phyloP scores from a whole-genome alignment of 2,329 filamentous ascomycete genomes.

The Scleromitrula shiraiana region DNA sequence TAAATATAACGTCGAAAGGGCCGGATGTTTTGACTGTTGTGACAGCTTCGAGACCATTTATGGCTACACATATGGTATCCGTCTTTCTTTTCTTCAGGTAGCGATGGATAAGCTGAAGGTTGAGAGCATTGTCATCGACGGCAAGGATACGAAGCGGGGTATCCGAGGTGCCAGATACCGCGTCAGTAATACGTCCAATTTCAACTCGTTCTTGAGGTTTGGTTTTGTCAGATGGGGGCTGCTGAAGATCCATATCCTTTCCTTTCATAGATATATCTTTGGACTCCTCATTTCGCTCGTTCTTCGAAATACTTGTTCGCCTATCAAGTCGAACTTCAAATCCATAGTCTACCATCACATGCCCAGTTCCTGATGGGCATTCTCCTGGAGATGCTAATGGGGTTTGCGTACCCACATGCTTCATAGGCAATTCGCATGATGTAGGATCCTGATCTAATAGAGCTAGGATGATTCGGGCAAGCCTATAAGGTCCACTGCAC shows the following conservation, averaged over 20 bases:
- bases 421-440: background rate
- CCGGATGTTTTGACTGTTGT: constrained; percentile 22
- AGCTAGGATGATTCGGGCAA: constrained; percentile 21
- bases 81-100: constrained; percentile 25
- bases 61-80: constrained; percentile 31
- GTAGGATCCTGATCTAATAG: constrained; percentile 14
- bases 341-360: constrained; percentile 18
- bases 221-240: background rate
- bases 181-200: no score
- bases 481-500: constrained; percentile 6
- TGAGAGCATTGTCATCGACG: constrained; percentile 34
- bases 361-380: constrained; percentile 12
- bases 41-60: constrained; percentile 38
- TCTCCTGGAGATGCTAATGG: constrained; percentile 21
- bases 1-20: constrained; percentile 37
- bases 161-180: background rate
- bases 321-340: constrained; percentile 10
- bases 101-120: constrained; percentile 29
- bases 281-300: background rate
- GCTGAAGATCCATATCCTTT: no score
- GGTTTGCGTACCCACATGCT: constrained; percentile 19
- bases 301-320: background rate
- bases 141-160: constrained; percentile 19
- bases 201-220: background rate
- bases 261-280: no score